phyloP scores from a whole-genome alignment of 139 green algal species.

The Coelastrella sp. region DNA sequence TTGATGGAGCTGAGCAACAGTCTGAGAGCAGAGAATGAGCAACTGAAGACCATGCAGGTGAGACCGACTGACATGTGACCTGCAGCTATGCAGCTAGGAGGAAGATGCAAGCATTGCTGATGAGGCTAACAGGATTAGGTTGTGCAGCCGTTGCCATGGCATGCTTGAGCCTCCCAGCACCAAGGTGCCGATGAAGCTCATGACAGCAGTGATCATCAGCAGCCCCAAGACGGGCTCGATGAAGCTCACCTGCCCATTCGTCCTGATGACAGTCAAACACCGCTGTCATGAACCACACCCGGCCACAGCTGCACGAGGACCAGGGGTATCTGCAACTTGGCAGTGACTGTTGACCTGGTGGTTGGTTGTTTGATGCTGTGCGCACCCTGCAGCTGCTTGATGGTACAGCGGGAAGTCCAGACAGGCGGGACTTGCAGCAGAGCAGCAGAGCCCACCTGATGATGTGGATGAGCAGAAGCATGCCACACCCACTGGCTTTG shows the following conservation, averaged over 20 bases:
- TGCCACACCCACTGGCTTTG: neutral
- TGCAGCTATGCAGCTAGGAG: neutral
- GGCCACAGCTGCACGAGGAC: neutral
- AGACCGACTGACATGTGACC: neutral
- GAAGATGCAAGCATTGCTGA: neutral
- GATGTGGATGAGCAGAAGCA: neutral
- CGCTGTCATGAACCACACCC: no score
- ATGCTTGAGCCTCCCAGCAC: neutral
- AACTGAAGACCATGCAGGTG: slow-evolving; percentile 33
- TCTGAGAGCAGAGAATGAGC: slow-evolving; percentile 67
- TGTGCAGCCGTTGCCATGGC: neutral
- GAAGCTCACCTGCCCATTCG: no score
- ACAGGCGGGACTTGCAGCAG: no score
- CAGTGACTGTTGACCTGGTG: neutral
- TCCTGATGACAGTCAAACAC: no score
- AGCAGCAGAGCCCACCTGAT: slow-evolving; percentile 1
- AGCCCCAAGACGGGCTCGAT: no score
- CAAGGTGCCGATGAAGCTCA: no score
- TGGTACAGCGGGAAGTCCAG: neutral
- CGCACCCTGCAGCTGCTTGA: neutral
- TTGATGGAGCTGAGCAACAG: slow-evolving; percentile 83
- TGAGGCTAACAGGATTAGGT: neutral
- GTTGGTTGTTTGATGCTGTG: no score
- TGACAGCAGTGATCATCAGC: no score
- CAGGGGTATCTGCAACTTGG: no score